A percentile compares a stretch with the other conserved stretches of the same genome.
Conservation (phyloP, 768 basidiomycete genomes). For the Tricholoma furcatifolium region DNA sequence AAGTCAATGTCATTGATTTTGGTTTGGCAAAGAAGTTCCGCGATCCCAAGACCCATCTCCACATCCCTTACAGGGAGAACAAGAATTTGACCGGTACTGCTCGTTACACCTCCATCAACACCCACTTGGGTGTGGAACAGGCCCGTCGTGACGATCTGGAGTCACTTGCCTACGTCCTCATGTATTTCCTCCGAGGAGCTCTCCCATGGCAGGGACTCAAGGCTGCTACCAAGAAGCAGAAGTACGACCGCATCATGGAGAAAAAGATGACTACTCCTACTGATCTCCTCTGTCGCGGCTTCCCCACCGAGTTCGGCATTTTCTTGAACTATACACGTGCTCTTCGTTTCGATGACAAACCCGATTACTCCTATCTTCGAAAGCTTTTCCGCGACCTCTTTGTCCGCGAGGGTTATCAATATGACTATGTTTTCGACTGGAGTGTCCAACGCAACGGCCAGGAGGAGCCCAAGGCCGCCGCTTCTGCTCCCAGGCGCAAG, state of each 20-base stretch:
- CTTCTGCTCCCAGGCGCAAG: conserved; percentile 53
- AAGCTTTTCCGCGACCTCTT: conserved; percentile 99
- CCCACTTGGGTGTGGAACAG: conserved; percentile 97
- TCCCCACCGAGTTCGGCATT: conserved; percentile 99
- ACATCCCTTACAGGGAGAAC: conserved; percentile 99
- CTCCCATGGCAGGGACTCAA: conserved; percentile 99
- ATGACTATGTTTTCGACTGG: conserved; percentile 99
- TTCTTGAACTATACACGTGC: conserved; percentile 99
- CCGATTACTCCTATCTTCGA: conserved; percentile 98
- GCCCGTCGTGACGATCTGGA: conserved; percentile 97
- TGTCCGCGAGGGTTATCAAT: conserved; percentile 96
- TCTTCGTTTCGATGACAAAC: conserved; percentile 99
- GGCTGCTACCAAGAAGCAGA: conserved; percentile 99
- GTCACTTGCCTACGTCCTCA: conserved; percentile 97
- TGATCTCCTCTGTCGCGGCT: conserved; percentile 96
- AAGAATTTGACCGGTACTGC: conserved; percentile 99
- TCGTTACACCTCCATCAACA: conserved; percentile 99
- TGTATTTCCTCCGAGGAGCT: conserved; percentile 99
- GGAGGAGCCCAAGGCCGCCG: conserved; percentile 67
- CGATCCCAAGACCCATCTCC: conserved; percentile 98
- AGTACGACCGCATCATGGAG: conserved; percentile 99
- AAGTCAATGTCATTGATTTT: conserved; percentile 98
- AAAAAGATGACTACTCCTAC: conserved; percentile 99
- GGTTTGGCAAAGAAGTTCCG: conserved; percentile 99
- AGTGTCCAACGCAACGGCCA: conserved; percentile 77